A percentile compares a stretch with the other conserved stretches of the same genome.
These are phyloP conservation scores for Primulina eburnea DNA, from an alignment of 257 asterid species.

Conservation along the genomic window DNA sequence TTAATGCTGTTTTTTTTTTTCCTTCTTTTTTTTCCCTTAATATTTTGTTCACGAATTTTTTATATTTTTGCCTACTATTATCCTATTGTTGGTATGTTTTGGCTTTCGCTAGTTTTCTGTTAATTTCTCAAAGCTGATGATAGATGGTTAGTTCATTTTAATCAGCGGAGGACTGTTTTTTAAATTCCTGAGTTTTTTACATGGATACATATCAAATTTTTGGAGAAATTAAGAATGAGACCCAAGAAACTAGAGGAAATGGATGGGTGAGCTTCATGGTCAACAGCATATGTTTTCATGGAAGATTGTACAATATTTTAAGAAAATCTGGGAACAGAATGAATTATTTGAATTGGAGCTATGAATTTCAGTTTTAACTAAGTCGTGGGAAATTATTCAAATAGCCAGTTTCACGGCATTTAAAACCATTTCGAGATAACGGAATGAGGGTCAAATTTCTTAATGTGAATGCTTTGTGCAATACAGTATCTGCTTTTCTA, in stretches of 20 bases:
- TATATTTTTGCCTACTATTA: background rate
- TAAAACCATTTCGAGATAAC: background rate
- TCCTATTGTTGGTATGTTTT: background rate
- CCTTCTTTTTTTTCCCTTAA: background rate
- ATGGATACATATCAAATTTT: background rate
- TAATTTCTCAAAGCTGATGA: background rate
- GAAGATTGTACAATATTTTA: too few relatives aligned
- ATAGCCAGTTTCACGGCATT: background rate
- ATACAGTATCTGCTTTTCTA: background rate
- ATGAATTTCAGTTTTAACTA: background rate
- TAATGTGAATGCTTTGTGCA: background rate
- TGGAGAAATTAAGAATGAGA: background rate
- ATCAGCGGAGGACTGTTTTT: background rate
- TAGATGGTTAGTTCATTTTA: background rate
- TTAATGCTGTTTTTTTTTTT: background rate
- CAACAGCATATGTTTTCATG: background rate
- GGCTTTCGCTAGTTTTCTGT: background rate
- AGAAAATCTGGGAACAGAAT: background rate
- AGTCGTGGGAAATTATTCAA: background rate
- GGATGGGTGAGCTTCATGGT: background rate
- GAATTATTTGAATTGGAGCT: background rate
- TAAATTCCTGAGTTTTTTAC: background rate
- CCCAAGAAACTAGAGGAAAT: background rate
- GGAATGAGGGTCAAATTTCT: background rate
- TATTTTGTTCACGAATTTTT: background rate